phyloP scores from a whole-genome alignment of 1,284 basidiomycete genomes.

The Pascua sp. region DNA sequence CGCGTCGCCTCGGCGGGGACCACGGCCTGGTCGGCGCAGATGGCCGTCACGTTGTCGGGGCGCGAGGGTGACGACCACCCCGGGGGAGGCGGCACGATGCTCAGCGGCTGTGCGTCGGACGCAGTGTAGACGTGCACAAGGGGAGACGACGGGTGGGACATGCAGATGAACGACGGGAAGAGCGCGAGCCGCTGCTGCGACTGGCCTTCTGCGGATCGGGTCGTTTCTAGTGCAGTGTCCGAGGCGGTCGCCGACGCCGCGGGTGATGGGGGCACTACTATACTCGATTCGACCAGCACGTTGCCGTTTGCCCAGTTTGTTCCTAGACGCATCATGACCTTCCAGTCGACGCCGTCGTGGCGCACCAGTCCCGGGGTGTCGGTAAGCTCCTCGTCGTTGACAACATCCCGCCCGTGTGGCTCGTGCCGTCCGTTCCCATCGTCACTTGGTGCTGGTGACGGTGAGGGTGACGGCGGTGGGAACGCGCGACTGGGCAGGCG shows the following conservation, averaged over 20 bases:
- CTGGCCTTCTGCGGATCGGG: constrained; percentile 2
- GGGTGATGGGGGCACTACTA: constrained; percentile 30
- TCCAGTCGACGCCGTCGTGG: constrained; percentile 49
- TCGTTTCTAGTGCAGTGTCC: not conserved
- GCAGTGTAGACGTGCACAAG: constrained; percentile 40
- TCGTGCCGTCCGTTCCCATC: not conserved
- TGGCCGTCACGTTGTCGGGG: constrained; percentile 44
- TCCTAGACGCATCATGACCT: constrained; percentile 43
- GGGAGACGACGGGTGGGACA: constrained; percentile 39
- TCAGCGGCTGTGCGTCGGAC: constrained; percentile 19
- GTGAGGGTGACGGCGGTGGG: constrained; percentile 41
- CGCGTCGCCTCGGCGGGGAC: not conserved
- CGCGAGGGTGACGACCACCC: constrained; percentile 45
- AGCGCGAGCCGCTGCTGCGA: constrained; percentile 39
- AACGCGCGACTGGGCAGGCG: constrained; percentile 43
- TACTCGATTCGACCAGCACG: constrained; percentile 31
- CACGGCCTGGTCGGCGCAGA: constrained; percentile 42
- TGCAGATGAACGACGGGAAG: constrained; percentile 47
- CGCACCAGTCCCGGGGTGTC: constrained; percentile 15
- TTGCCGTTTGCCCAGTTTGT: constrained; percentile 50
- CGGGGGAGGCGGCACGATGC: constrained; percentile 48
- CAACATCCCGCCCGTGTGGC: not conserved
- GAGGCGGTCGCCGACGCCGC: constrained; percentile 19
- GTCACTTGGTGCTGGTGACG: constrained; percentile 22
- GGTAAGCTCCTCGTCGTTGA: not conserved